Evolutionary conservation across 345 rosid species (phyloP), one percentile per base, ranked within the genome.

Genomic region (Salix exigua): DNA sequence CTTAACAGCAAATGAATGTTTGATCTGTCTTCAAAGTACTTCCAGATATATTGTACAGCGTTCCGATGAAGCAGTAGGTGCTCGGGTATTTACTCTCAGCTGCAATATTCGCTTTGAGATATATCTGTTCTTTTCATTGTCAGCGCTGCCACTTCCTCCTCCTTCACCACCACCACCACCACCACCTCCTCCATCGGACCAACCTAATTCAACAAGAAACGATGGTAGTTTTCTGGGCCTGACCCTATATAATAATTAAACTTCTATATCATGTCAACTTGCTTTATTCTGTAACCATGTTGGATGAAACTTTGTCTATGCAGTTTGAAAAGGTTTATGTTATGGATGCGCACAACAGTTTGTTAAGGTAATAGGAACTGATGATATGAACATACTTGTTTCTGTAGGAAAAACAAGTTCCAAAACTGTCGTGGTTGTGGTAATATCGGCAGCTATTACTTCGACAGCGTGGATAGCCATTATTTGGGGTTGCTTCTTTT

Each of bases 101-200:
- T 87, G 88, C 73, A 66, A 75, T 66, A 62, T 85, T 37, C 79
- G 87, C 19, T 83, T 71, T 67, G 88, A 87, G 79, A 48, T 61
- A 17, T 81, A 80, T 70, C 7, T 78, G 18, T 83, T 87, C 78
- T 79, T 66, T 69, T 31, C 4, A 21, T 37, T 26, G 44, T 66
- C 74, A 21, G 8, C 74, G 21, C 55, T 78, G 11, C 30, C 68
- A 3, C 31, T 21, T 2, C 63, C 83, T 6, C 80, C 72, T 68
- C 65, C 85, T 7, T 71, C 83, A 8, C 60, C 75, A 65, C 21
- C 81, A 44, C 44, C 50, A 7, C 63, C 62, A 8, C 28, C 48
- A 30, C 48, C 26, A 5, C 72, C 66, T 3, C 33, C 35, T 63
- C 72, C 7, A 35, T 35, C 37, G 7, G 37, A 1, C 37, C 37